These are phyloP conservation scores for Pseudogymnoascus sp. DNA, from an alignment of 2,329 filamentous ascomycete genomes.

Conservation along the genomic window DNA sequence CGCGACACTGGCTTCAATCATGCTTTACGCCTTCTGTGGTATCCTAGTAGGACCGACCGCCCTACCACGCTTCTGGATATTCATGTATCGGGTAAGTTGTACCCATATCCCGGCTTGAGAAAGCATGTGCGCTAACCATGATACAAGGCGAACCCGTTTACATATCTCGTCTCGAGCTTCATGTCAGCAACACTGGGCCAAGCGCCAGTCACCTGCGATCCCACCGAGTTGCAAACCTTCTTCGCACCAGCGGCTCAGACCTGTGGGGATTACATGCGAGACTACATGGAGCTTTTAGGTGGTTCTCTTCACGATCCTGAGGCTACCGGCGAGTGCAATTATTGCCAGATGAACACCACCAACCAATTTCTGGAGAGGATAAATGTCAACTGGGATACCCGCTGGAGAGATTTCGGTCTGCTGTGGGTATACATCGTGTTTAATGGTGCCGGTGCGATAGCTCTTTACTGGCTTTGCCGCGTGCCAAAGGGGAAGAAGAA, in stretches of 20 bases:
- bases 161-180: constrained; percentile 66
- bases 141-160: constrained; percentile 52
- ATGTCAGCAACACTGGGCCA: constrained; percentile 60
- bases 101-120: not conserved
- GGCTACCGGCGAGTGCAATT: constrained; percentile 39
- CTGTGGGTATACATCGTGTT: constrained; percentile 49
- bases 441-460: constrained; percentile 42
- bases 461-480: constrained; percentile 42
- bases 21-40: constrained; percentile 64
- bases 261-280: constrained; percentile 48
- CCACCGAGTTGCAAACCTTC: constrained; percentile 58
- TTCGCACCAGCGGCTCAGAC: constrained; percentile 45
- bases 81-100: constrained; percentile 59
- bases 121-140: not conserved
- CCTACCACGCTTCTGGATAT: constrained; percentile 67
- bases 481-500: constrained; percentile 33
- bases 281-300: constrained; percentile 36
- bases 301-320: constrained; percentile 12
- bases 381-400: constrained; percentile 44
- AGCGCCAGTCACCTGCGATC: constrained; percentile 52
- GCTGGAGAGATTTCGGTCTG: constrained; percentile 61
- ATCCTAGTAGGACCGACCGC: constrained; percentile 53
- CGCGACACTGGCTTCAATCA: constrained; percentile 61
- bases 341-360: constrained; percentile 42
- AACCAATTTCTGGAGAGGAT: constrained; percentile 42